phyloP scores from a whole-genome alignment of 2,329 filamentous ascomycete species.

The Aphanocladium album region DNA sequence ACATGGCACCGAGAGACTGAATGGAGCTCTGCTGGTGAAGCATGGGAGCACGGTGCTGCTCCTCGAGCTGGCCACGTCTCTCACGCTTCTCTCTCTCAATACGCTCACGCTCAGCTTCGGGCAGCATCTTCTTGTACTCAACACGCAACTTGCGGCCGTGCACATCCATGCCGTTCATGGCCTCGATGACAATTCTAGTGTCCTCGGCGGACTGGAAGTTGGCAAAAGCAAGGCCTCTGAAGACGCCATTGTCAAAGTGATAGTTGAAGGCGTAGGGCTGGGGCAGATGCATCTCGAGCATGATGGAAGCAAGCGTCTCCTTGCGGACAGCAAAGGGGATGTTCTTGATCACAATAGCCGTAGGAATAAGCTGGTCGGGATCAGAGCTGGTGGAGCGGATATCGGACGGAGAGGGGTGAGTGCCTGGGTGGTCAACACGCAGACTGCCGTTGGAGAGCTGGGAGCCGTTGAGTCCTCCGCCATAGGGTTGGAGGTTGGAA shows the following conservation, averaged over 20 bases:
- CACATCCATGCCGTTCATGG: constrained; percentile 92
- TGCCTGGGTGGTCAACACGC: constrained; percentile 38
- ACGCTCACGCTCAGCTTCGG: constrained; percentile 85
- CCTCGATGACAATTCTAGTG: constrained; percentile 85
- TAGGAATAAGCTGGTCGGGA: constrained; percentile 89
- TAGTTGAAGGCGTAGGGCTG: constrained; percentile 99
- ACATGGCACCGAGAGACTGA: constrained; percentile 66
- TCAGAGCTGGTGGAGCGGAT: constrained; percentile 42
- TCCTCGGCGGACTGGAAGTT: constrained; percentile 97
- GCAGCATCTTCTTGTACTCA: constrained; percentile 99
- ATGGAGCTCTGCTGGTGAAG: constrained; percentile 83
- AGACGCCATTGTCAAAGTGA: constrained; percentile 97
- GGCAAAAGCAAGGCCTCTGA: constrained; percentile 91
- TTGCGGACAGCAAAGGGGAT: constrained; percentile 98
- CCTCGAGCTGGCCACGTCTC: constrained; percentile 89
- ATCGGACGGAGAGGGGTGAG: constrained; percentile 35
- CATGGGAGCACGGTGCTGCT: constrained; percentile 79
- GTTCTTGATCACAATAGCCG: constrained; percentile 98
- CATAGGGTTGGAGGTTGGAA: constrained; percentile 31
- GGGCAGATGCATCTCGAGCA: constrained; percentile 90
- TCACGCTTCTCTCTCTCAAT: constrained; percentile 97
- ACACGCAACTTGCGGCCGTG: constrained; percentile 92
- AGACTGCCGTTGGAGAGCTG: constrained; percentile 36
- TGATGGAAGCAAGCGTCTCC: constrained; percentile 85
- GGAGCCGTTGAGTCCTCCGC: constrained; percentile 30